Conservation (phyloP, 2,329 filamentous ascomycete species). For the Alternaria sp. region DNA sequence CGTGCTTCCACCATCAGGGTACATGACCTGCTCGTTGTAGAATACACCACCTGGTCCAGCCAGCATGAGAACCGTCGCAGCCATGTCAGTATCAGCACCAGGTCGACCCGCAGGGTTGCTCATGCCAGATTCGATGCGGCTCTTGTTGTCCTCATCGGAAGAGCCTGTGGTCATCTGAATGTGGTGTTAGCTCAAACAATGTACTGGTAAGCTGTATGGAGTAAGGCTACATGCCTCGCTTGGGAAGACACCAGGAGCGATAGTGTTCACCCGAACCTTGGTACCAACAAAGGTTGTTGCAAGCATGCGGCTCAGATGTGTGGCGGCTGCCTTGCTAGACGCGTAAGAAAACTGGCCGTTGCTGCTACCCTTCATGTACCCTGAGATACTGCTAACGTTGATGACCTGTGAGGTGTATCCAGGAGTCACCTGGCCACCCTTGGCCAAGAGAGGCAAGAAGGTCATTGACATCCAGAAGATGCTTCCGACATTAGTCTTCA, state of each 20-base stretch:
- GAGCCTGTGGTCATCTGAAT: constrained; percentile 58
- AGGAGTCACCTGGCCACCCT: constrained; percentile 56
- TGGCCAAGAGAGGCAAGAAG: constrained; percentile 63
- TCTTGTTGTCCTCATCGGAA: constrained; percentile 59
- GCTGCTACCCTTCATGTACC: constrained; percentile 58
- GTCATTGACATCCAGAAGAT: constrained; percentile 64
- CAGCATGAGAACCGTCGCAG: constrained; percentile 55
- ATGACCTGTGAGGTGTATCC: constrained; percentile 61
- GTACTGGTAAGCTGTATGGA: not conserved
- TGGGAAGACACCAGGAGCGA: constrained; percentile 55
- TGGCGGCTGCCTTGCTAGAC: constrained; percentile 58
- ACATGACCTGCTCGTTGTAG: constrained; percentile 63
- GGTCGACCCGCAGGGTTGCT: constrained; percentile 54
- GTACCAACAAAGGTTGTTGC: constrained; percentile 55
- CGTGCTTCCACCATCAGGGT: constrained; percentile 56
- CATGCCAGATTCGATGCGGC: constrained; percentile 51
- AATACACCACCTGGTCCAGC: constrained; percentile 61
- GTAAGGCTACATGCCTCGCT: constrained; percentile 36
- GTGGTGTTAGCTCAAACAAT: not conserved
- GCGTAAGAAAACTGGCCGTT: constrained; percentile 63
- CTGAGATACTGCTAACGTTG: constrained; percentile 63
- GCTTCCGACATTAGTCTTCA: constrained; percentile 61
- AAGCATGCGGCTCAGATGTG: constrained; percentile 57
- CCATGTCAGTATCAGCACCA: constrained; percentile 53
- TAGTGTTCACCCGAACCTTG: constrained; percentile 51